Percentiles rank a stretch among this genome's conserved stretches.
phyloP scores from a whole-genome alignment of 148 eudicot species.

The Rheum nobile region DNA sequence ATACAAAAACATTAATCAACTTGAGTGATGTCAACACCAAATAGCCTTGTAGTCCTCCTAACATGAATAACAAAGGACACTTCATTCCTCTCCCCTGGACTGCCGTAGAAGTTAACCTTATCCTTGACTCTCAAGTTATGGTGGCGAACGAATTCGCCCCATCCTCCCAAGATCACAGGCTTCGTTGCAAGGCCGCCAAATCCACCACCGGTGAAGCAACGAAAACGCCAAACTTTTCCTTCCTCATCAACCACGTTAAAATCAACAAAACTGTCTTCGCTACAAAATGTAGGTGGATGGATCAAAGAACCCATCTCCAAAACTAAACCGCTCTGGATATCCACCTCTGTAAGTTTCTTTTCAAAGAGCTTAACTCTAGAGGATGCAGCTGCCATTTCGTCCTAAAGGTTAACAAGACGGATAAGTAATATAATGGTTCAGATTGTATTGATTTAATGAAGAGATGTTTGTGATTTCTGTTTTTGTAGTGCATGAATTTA shows the following conservation, averaged over 20 bases:
- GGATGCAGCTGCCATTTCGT: not conserved
- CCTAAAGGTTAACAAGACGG: not conserved
- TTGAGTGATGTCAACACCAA: conserved; percentile 8
- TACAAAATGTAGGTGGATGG: not conserved
- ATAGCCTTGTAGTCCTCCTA: conserved; percentile 1
- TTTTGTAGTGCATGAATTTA: not conserved
- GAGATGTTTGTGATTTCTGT: not conserved
- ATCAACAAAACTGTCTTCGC: not conserved
- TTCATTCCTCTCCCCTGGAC: not conserved
- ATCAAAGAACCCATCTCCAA: not conserved
- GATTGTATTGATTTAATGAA: not conserved
- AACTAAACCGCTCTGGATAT: not conserved
- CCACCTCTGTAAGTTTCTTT: not conserved
- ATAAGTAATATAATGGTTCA: not conserved
- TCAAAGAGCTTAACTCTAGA: conserved; percentile 1
- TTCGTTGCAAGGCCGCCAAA: not conserved
- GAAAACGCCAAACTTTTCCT: not conserved
- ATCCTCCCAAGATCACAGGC: not conserved
- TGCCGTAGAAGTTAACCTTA: not conserved
- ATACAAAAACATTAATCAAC: not conserved
- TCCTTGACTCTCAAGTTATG: not conserved
- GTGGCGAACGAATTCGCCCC: conserved; percentile 2
- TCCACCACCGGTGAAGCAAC: not conserved
- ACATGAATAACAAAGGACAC: not conserved
- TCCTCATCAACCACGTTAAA: not conserved